These are phyloP conservation scores for Diaporthe sp. DNA, from an alignment of 2,329 filamentous ascomycete genomes.

Conservation along the genomic window DNA sequence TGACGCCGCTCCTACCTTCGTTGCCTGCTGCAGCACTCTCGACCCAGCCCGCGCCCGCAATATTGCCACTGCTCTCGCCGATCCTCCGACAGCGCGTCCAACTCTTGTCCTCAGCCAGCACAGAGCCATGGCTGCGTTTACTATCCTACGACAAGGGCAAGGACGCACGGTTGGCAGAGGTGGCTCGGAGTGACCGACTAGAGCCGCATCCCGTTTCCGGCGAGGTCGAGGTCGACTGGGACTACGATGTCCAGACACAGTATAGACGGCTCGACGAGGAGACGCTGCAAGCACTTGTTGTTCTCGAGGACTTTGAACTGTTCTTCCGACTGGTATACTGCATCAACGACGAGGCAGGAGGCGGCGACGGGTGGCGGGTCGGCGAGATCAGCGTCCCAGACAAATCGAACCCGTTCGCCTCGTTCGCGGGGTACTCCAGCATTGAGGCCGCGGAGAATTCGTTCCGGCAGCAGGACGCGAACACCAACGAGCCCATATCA, in stretches of 20 bases:
- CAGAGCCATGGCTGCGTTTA: slow-evolving; percentile 80
- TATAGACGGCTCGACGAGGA: slow-evolving; percentile 81
- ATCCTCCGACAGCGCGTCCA: slow-evolving; percentile 77
- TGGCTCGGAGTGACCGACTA: slow-evolving; percentile 73
- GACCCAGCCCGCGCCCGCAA: slow-evolving; percentile 66
- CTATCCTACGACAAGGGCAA: slow-evolving; percentile 76
- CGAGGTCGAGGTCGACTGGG: slow-evolving; percentile 81
- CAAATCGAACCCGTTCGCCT: slow-evolving; percentile 67
- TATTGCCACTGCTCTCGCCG: slow-evolving; percentile 73
- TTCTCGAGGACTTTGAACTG: slow-evolving; percentile 70
- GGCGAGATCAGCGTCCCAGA: slow-evolving; percentile 77
- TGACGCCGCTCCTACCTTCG: slow-evolving; percentile 71
- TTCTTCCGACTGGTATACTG: slow-evolving; percentile 79
- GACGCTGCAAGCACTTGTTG: slow-evolving; percentile 78
- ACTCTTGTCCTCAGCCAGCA: slow-evolving; percentile 70
- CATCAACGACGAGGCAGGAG: slow-evolving; percentile 72
- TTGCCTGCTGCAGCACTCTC: slow-evolving; percentile 72
- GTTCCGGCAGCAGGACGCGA: slow-evolving; percentile 55
- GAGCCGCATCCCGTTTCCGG: slow-evolving; percentile 87
- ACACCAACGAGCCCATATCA: slow-evolving; percentile 40
- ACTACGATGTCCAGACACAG: slow-evolving; percentile 71
- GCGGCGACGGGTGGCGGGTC: slow-evolving; percentile 77
- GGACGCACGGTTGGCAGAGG: slow-evolving; percentile 69
- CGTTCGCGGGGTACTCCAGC: slow-evolving; percentile 64
- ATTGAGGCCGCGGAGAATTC: slow-evolving; percentile 73